These are phyloP conservation scores for Brassica napus DNA, from an alignment of 345 rosid genomes.

Conservation along the genomic window DNA sequence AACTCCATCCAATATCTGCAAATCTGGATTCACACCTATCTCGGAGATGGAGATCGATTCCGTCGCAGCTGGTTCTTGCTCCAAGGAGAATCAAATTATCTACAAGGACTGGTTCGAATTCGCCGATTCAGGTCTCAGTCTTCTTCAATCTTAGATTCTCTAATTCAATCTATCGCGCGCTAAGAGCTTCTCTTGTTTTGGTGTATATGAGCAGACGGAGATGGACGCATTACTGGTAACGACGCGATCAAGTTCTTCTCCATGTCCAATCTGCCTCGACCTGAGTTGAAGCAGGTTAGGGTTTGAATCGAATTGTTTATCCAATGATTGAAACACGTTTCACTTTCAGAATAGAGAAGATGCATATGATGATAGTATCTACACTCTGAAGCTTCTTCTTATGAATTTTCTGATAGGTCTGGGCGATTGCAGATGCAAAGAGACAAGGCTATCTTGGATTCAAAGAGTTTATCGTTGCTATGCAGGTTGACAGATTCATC, in stretches of 20 bases:
- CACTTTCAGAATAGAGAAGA: not conserved
- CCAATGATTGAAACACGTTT: slow-evolving; percentile 5
- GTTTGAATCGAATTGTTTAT: not conserved
- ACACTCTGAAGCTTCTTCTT: not conserved
- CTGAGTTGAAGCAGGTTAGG: slow-evolving; percentile 80
- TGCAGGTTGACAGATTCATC: slow-evolving; percentile 52
- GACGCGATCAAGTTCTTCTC: slow-evolving; percentile 85
- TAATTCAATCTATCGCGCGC: not conserved
- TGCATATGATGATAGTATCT: not conserved
- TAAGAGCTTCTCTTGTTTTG: slow-evolving; percentile 20
- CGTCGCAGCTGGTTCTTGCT: slow-evolving; percentile 62
- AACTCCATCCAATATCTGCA: not conserved
- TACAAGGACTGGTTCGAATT: slow-evolving; percentile 84
- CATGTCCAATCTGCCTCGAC: slow-evolving; percentile 76
- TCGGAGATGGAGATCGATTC: slow-evolving; percentile 71
- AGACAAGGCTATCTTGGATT: slow-evolving; percentile 85
- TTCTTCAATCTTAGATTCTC: not conserved
- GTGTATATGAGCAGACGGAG: slow-evolving; percentile 54
- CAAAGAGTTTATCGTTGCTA: slow-evolving; percentile 66
- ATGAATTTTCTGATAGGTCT: slow-evolving; percentile 49
- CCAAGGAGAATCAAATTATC: slow-evolving; percentile 73
- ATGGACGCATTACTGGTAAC: slow-evolving; percentile 84
- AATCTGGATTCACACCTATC: slow-evolving; percentile 32
- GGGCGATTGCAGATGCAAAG: slow-evolving; percentile 94
- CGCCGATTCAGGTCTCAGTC: slow-evolving; percentile 77